These are phyloP conservation scores for Gonapodya sp. DNA, from an alignment of 192 early-diverging fungal genomes.

Conservation along the genomic window DNA sequence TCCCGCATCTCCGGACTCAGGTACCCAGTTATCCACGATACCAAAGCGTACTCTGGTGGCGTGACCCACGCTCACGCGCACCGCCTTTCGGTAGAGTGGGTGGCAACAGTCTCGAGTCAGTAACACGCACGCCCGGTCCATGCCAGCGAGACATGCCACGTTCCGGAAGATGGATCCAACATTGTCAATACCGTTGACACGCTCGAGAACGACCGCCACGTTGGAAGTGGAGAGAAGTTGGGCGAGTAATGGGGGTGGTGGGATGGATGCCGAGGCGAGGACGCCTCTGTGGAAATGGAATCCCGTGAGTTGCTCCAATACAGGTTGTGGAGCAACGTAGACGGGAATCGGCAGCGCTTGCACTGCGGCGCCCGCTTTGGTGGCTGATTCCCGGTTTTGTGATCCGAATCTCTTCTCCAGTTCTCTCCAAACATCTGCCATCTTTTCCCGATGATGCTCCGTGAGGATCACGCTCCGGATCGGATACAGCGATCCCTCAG, in stretches of 20 bases:
- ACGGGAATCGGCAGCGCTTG: neutral
- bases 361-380: neutral
- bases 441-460: constrained; percentile 1
- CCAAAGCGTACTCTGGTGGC: constrained; percentile 1
- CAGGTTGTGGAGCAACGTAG: neutral
- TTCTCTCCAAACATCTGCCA: neutral
- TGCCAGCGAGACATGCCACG: neutral
- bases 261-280: neutral
- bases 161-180: constrained; percentile 6
- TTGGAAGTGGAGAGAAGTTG: neutral
- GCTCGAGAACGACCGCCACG: neutral
- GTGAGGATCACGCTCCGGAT: neutral
- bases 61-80: constrained; percentile 5
- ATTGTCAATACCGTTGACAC: constrained; percentile 2
- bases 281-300: constrained; percentile 7
- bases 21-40: neutral
- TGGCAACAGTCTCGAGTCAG: constrained; percentile 10
- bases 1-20: too few relatives aligned
- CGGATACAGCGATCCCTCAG: neutral
- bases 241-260: neutral
- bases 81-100: constrained; percentile 6
- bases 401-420: neutral
- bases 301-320: neutral
- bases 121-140: neutral
- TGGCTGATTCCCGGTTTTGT: too few relatives aligned